These are phyloP conservation scores for Cynanchum wilfordii DNA, from an alignment of 257 asterid species.

Conservation along the genomic window DNA sequence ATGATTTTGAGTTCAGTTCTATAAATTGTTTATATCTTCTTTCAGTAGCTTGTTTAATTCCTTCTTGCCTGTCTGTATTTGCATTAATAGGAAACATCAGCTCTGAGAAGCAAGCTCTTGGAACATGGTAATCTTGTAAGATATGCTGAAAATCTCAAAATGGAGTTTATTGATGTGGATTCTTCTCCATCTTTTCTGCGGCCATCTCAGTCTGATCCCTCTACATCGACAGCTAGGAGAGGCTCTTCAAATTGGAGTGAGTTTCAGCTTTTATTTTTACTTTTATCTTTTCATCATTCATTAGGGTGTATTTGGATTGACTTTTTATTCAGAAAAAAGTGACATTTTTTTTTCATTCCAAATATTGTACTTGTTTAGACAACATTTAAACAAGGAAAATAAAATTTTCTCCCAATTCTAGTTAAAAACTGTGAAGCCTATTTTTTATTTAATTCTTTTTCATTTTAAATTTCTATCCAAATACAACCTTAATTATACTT, in stretches of 20 bases:
- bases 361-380: too few species aligned
- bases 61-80: not conserved
- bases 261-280: constrained; percentile 17
- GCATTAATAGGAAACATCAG: constrained; percentile 67
- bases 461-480: too few species aligned
- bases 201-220: constrained; percentile 48
- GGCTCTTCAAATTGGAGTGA: constrained; percentile 76
- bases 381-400: too few species aligned
- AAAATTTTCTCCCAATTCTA: too few species aligned
- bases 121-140: constrained; percentile 64
- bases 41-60: not conserved
- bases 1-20: not conserved
- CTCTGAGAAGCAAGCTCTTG: constrained; percentile 70
- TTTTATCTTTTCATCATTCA: not conserved
- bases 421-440: too few species aligned
- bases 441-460: too few species aligned
- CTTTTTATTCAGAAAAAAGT: too few species aligned
- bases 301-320: not conserved
- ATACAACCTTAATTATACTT: not conserved
- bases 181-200: constrained; percentile 43
- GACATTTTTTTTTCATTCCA: too few species aligned
- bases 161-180: constrained; percentile 49
- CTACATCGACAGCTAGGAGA: constrained; percentile 54
- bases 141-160: constrained; percentile 67
- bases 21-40: not conserved